Conservation (phyloP, 2,329 filamentous ascomycete genomes). For the Arthrobotrys sphaeroides region DNA sequence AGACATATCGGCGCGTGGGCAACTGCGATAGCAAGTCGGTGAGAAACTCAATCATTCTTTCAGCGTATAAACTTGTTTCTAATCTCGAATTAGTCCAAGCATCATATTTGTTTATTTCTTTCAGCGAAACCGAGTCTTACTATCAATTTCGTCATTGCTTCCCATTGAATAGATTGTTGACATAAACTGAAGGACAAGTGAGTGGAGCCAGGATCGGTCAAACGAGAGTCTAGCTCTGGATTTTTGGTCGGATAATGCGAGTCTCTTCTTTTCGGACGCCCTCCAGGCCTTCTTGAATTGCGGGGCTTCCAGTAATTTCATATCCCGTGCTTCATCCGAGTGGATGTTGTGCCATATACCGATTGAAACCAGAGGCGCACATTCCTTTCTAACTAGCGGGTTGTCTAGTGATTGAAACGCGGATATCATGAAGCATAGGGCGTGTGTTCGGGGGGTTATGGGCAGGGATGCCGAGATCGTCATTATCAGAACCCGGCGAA, state of each 20-base stretch:
- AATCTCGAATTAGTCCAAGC: constrained; percentile 63
- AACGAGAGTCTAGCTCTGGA: constrained; percentile 84
- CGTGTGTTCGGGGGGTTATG: constrained; percentile 75
- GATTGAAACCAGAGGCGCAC: constrained; percentile 92
- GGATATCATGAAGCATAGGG: constrained; percentile 88
- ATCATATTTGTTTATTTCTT: constrained; percentile 55
- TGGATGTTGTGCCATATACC: constrained; percentile 94
- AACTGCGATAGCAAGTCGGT: constrained; percentile 91
- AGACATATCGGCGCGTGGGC: constrained; percentile 92
- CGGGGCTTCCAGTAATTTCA: constrained; percentile 75
- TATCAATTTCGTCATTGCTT: constrained; percentile 18
- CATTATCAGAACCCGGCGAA: constrained; percentile 88
- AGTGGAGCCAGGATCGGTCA: constrained; percentile 92
- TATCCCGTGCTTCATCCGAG: constrained; percentile 77
- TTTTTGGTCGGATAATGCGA: constrained; percentile 82
- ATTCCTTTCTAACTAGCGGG: constrained; percentile 90
- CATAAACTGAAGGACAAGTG: constrained; percentile 83
- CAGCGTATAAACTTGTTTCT: constrained; percentile 82
- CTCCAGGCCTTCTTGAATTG: constrained; percentile 90
- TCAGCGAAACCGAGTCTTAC: constrained; percentile 36
- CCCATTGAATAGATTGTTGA: constrained; percentile 72
- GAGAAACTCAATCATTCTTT: constrained; percentile 90
- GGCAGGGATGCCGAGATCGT: constrained; percentile 76
- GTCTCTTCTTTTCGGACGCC: constrained; percentile 78
- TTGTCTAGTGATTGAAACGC: constrained; percentile 95